phyloP scores from a whole-genome alignment of 2,329 filamentous ascomycete genomes.

The Fusarium heterosporum region DNA sequence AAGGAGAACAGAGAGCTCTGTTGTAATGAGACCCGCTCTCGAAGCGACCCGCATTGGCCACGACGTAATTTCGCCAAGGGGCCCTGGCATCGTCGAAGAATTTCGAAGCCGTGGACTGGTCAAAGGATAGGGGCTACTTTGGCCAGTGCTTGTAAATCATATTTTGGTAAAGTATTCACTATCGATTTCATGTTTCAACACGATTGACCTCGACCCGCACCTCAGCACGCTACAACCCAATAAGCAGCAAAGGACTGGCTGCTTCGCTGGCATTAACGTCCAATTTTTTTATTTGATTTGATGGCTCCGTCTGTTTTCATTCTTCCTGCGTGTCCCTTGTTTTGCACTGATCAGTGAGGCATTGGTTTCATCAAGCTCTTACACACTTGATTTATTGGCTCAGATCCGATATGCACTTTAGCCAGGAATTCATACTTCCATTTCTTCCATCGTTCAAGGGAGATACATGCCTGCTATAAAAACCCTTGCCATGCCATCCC shows the following conservation, averaged over 20 bases:
- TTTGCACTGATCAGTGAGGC: too few species aligned
- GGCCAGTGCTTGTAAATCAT: not conserved
- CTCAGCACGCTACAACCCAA: constrained; percentile 18
- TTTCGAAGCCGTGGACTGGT: constrained; percentile 24
- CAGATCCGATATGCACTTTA: constrained; percentile 1
- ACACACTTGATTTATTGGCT: constrained; percentile 1
- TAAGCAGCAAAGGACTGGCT: constrained; percentile 10
- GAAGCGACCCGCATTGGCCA: constrained; percentile 42
- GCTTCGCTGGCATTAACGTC: constrained; percentile 39
- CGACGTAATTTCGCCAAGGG: constrained; percentile 47
- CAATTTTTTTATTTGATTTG: not conserved
- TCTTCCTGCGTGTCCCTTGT: not conserved
- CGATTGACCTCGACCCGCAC: constrained; percentile 24
- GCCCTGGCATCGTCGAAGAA: constrained; percentile 29
- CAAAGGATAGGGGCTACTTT: constrained; percentile 20
- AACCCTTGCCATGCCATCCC: constrained; percentile 3
- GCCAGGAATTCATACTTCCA: not conserved
- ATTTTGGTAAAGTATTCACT: not conserved
- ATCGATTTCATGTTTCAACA: constrained; percentile 10
- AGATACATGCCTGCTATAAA: constrained; percentile 16
- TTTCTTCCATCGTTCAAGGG: constrained; percentile 28
- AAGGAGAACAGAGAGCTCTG: constrained; percentile 9
- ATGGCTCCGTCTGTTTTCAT: not conserved
- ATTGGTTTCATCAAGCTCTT: too few species aligned
- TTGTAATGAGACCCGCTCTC: constrained; percentile 47